These are phyloP conservation scores for Leccinum variicolor DNA, from an alignment of 768 basidiomycete species.

Conservation along the genomic window DNA sequence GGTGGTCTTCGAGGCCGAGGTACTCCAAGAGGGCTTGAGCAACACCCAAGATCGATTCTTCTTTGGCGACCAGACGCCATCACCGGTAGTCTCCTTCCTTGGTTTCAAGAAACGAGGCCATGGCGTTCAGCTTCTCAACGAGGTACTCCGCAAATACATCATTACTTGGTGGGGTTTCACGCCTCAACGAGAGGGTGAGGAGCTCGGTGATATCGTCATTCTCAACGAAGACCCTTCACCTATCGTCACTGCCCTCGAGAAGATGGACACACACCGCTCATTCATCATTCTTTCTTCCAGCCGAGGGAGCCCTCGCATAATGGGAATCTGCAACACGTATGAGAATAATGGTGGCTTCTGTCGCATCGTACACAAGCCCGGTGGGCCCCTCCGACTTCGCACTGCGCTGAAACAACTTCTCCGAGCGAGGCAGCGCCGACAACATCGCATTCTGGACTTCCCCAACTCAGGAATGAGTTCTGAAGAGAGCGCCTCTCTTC, in stretches of 20 bases:
- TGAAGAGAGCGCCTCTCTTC: constrained; percentile 27
- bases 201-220: constrained; percentile 69
- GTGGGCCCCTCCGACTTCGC: constrained; percentile 74
- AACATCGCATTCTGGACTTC: constrained; percentile 21
- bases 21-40: constrained; percentile 38
- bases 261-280: constrained; percentile 55
- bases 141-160: constrained; percentile 63
- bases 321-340: constrained; percentile 64
- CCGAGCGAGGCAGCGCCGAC: constrained; percentile 31
- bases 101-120: constrained; percentile 66
- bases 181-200: constrained; percentile 36
- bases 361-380: constrained; percentile 86
- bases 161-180: constrained; percentile 76
- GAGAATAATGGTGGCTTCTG: constrained; percentile 84
- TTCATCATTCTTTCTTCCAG: constrained; percentile 74
- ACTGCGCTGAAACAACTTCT: constrained; percentile 52
- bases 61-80: constrained; percentile 36
- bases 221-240: constrained; percentile 72
- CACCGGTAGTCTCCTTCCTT: constrained; percentile 61
- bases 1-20: constrained; percentile 75
- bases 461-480: constrained; percentile 15
- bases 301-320: constrained; percentile 60
- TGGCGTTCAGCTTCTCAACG: constrained; percentile 65
- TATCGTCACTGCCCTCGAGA: constrained; percentile 54
- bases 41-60: constrained; percentile 46